phyloP scores from a whole-genome alignment of 164 flowering plant genomes.

The Echeveria elegans region DNA sequence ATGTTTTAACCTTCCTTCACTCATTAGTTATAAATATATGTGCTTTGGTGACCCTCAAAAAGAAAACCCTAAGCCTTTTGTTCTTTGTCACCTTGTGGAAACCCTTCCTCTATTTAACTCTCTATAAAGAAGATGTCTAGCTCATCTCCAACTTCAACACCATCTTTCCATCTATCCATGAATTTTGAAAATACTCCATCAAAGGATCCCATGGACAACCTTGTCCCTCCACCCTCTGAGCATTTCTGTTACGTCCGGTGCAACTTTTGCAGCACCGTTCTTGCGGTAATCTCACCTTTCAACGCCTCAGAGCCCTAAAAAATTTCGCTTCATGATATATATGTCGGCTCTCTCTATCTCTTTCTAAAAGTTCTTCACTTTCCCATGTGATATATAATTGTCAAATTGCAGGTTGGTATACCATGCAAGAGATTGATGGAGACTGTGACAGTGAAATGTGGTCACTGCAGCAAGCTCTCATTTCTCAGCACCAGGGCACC shows the following conservation, averaged over 20 bases:
- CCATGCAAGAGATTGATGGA: conserved; percentile 74
- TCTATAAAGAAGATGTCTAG: neutral
- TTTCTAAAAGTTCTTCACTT: neutral
- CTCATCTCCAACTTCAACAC: conserved; percentile 7
- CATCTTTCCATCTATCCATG: conserved; percentile 9
- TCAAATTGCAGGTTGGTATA: conserved; percentile 56
- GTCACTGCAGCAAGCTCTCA: conserved; percentile 82
- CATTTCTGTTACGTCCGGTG: conserved; percentile 89
- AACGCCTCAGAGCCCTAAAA: neutral
- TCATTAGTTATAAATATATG: conserved; percentile 1
- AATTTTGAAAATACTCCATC: conserved; percentile 9
- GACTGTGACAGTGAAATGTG: conserved; percentile 92
- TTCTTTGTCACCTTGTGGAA: neutral
- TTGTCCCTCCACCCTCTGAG: conserved; percentile 29
- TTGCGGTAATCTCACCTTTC: conserved; percentile 50
- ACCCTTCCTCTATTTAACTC: neutral
- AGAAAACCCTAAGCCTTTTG: neutral
- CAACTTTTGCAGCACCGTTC: conserved; percentile 90
- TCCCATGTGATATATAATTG: no score
- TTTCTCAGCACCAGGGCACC: conserved; percentile 72
- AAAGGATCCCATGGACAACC: conserved; percentile 6
- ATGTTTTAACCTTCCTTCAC: neutral
- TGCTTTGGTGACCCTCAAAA: neutral
- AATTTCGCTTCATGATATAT: neutral
- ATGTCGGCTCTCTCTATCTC: neutral